Percentiles rank a stretch among this genome's conserved stretches.
These are phyloP conservation scores for Penicillium sclerotigenum DNA, from an alignment of 2,329 filamentous ascomycete species.

Conservation along the genomic window DNA sequence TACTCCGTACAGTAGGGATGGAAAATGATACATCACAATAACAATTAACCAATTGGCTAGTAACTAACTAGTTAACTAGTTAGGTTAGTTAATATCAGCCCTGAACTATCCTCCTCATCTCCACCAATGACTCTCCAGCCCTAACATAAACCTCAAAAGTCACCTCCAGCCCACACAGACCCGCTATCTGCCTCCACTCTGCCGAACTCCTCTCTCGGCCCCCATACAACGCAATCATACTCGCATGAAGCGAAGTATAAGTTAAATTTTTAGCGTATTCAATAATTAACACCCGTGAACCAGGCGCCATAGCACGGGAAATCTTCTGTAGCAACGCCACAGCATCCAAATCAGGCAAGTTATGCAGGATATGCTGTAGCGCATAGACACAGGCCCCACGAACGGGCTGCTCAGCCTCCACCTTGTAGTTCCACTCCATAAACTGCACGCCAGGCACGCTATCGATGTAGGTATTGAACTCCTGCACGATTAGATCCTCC, in stretches of 20 bases:
- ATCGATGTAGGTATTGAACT: constrained; percentile 34
- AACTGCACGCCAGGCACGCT: constrained; percentile 28
- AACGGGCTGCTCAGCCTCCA: constrained; percentile 32
- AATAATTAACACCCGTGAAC: constrained; percentile 36
- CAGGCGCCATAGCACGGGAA: constrained; percentile 32
- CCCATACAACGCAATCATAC: constrained; percentile 38
- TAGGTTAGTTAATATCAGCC: no score
- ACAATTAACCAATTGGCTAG: no score
- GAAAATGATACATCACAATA: background rate
- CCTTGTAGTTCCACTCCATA: constrained; percentile 38
- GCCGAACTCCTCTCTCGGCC: constrained; percentile 34
- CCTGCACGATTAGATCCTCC: constrained; percentile 35
- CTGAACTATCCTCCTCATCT: constrained; percentile 30
- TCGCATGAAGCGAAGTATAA: constrained; percentile 37
- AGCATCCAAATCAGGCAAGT: constrained; percentile 37
- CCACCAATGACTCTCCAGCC: constrained; percentile 35
- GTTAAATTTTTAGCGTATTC: constrained; percentile 38
- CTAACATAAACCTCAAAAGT: constrained; percentile 37
- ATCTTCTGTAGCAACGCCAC: constrained; percentile 37
- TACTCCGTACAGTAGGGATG: no score
- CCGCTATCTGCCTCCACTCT: constrained; percentile 37
- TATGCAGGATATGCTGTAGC: constrained; percentile 39
- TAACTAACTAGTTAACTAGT: no score
- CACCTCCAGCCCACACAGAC: constrained; percentile 32
- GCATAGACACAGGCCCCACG: constrained; percentile 34